Evolutionary conservation across 208 protist species (phyloP), one percentile per base, ranked within the genome.

Genomic region (Trypanosoma brucei): DNA sequence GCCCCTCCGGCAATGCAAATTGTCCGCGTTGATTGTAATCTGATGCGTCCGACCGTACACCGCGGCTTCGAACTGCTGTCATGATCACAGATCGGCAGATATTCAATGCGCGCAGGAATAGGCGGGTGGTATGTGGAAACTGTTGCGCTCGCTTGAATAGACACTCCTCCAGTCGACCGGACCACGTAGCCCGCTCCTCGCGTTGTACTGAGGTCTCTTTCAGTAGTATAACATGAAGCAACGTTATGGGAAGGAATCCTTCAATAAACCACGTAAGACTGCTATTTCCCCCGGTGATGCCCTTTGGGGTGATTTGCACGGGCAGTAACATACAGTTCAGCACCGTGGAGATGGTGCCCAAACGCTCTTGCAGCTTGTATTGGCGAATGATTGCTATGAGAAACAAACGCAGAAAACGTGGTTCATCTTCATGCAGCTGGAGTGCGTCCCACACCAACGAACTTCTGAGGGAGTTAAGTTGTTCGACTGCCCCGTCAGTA

Each of bases 141-240:
- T 39, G 38, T 11, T 3, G 14, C 3, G 78, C 58, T 5, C 68
- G 62, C 33, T 35, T 13, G 34, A 88, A 56, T 0, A 89, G 55
- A 60, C 68, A 52, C 0, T 13, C 30, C 40, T 81, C 70, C 11
- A 92, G 66, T 11, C 50, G 34, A 11, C 51, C 30, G 0, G 69
- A 78, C 85, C 85, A 92, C 38, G 39, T 49, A 3, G 7, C 30
- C 6, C 85, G 81, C 38, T 68, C 40, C 3, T 37, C 56, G 0
- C 79, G 82, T 34, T 75, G 70, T 8, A 60, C 58, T n/a, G 79
- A 71, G 42, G 55, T 83, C 63, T 92, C 82, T 3, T 55, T 65
- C 42, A 68, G 35, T 34, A 87, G 72, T 72, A 92, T 68, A 2
- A 77, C 48, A 55, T 92, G 85, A 30, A 81, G 68, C n/a, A 88